Base-by-base conservation (phyloP, 163 green algal species). In the Chlamydomonas reinhardtii region DNA sequence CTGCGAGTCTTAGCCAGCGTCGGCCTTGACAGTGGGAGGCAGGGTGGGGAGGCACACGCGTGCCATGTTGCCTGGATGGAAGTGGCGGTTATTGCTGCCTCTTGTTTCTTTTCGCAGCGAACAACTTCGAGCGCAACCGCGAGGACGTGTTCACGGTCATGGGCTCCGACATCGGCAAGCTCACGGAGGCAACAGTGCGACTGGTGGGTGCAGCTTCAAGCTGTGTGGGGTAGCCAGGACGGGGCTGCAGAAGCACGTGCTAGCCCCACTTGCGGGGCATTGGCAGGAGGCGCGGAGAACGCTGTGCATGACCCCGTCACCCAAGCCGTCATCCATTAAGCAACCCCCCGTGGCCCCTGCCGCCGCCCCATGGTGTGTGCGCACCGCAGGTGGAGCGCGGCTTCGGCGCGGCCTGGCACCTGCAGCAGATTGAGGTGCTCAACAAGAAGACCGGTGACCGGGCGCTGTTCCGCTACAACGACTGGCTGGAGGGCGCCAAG, bases 391-490 rank as follows among this genome's bases (percentile, higher is more conserved):
- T 87, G 2, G 82, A 87, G 72, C 54, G 73, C 17, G 81, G 82
- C 39, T 54, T 92, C 11, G 89, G 89, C 22, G 84, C 84, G 19
- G 80, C 75, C 2, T 90, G 89, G 89, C 86, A 91, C 69, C 77
- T 92, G 37, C 84, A 87, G 73, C 61, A 91, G 75, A 68, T 92
- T 1, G 89, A 92, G 77, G 77, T 92, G 16, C 56, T 90, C 2
- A 92, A 92, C 86, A 89, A 89, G 82, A 89, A 89, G 66, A 90
- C 82, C 11, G 89, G 89, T 17, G 75, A 77, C n/a, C 81, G 76
- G 62, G 32, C 70, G 2, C 75, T 83, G 20, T 93, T 93, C 52
- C 77, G 87, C 16, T 90, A 91, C 74, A 81, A 89, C 29, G 78
- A 90, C 62, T 93, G 89, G 89, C 78, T 93, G n/a, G n/a, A 90